phyloP scores from a whole-genome alignment of 805 yeast genomes.

The Metschnikowia cerradonensis region DNA sequence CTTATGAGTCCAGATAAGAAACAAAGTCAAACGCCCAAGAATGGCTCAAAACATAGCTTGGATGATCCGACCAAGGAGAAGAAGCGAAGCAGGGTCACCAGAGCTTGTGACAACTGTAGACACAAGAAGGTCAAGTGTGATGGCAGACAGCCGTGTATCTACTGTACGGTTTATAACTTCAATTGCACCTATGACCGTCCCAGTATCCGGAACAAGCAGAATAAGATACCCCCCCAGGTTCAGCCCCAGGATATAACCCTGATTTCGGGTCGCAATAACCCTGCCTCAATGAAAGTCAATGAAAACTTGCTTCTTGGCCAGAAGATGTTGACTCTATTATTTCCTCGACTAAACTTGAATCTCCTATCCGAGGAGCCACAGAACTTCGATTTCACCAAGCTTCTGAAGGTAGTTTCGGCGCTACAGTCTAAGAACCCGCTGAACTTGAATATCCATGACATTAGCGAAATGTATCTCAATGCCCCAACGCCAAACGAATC shows the following conservation, averaged over 20 bases:
- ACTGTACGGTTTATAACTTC: constrained; percentile 82
- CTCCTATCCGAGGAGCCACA: constrained; percentile 28
- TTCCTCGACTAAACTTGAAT: constrained; percentile 35
- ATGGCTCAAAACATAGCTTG: background rate
- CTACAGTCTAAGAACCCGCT: constrained; percentile 20
- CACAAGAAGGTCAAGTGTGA: constrained; percentile 77
- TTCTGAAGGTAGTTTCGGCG: constrained; percentile 24
- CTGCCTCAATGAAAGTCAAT: constrained; percentile 13
- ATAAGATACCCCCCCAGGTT: constrained; percentile 9
- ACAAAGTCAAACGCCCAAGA: background rate
- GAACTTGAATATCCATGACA: constrained; percentile 22
- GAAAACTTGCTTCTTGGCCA: constrained; percentile 26
- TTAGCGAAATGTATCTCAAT: constrained; percentile 27
- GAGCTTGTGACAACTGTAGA: constrained; percentile 76
- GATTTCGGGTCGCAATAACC: constrained; percentile 16
- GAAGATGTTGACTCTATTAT: constrained; percentile 30
- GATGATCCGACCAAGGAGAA: constrained; percentile 5
- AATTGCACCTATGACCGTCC: constrained; percentile 85
- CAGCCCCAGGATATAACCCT: constrained; percentile 18
- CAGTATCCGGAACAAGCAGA: constrained; percentile 48
- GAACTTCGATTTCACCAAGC: constrained; percentile 31
- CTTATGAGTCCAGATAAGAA: background rate
- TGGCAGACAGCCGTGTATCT: constrained; percentile 73
- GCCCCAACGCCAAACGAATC: constrained; percentile 21
- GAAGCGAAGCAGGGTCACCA: constrained; percentile 61